Evolutionary conservation across 208 protist genomes (phyloP).

Genomic region (Crithidia fasciculata): DNA sequence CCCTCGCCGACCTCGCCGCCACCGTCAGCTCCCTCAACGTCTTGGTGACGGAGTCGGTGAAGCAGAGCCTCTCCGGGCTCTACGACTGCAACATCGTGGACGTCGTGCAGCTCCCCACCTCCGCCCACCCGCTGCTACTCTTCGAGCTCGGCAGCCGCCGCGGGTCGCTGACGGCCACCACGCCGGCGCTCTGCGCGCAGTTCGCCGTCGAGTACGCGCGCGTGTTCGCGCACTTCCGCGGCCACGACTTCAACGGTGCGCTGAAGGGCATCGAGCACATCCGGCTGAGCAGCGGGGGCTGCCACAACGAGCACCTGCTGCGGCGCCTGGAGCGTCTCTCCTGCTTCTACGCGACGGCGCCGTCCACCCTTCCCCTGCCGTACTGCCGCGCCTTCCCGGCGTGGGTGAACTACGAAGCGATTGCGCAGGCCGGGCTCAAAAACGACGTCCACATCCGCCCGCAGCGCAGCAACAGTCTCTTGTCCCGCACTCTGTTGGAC

Average conservation of each 20-base stretch:
- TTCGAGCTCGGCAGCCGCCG: conserved; percentile 64
- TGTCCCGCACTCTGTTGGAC: conserved; percentile 8
- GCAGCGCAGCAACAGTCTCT: conserved; percentile 12
- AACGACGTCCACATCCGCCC: conserved; percentile 13
- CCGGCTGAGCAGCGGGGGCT: conserved; percentile 16
- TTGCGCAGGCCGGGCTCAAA: conserved; percentile 34
- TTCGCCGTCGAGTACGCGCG: conserved; percentile 78
- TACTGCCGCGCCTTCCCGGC: conserved; percentile 67
- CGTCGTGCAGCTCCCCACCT: conserved; percentile 58
- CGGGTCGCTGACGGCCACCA: conserved; percentile 1
- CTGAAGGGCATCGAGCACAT: conserved; percentile 46
- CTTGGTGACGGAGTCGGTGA: conserved; percentile 78
- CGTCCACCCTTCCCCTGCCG: conserved; percentile 47
- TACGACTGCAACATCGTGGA: conserved; percentile 89
- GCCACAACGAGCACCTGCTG: conserved; percentile 39
- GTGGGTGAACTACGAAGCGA: conserved; percentile 80
- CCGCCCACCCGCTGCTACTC: conserved; percentile 62
- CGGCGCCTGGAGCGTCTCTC: conserved; percentile 69
- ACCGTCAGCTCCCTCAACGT: conserved; percentile 55
- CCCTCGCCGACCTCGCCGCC: conserved; percentile 68
- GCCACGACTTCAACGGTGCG: conserved; percentile 71
- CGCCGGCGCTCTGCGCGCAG: conserved; percentile 11
- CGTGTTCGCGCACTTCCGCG: conserved; percentile 76
- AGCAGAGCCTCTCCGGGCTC: conserved; percentile 64
- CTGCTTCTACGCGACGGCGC: conserved; percentile 51